A percentile compares a stretch with the other conserved stretches of the same genome.
phyloP scores from a whole-genome alignment of 2,329 filamentous ascomycete genomes.

The Dothideomycetidae sp. region DNA sequence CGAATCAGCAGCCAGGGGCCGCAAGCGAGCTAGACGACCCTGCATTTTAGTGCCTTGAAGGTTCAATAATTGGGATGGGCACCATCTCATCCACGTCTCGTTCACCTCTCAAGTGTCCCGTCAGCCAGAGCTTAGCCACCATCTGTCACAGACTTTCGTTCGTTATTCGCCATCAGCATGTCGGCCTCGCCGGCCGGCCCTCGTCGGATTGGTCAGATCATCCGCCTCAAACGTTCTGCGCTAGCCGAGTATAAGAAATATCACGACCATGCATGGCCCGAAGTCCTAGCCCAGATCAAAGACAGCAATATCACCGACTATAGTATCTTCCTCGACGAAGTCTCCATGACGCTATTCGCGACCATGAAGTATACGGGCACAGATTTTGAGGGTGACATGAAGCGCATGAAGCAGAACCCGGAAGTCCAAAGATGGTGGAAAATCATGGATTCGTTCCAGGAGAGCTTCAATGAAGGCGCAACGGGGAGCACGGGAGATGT shows the following conservation, averaged over 20 bases:
- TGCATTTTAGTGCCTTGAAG: no score
- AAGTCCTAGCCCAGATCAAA: conserved; percentile 61
- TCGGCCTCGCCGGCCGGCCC: conserved; percentile 11
- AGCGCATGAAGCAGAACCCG: conserved; percentile 55
- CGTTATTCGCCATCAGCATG: conserved; percentile 2
- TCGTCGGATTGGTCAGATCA: conserved; percentile 54
- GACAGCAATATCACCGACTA: conserved; percentile 64
- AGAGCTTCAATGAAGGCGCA: conserved; percentile 42
- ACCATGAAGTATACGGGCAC: conserved; percentile 67
- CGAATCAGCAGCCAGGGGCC: no score
- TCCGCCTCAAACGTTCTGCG: conserved; percentile 54
- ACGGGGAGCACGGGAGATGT: conserved; percentile 41
- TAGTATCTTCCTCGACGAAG: conserved; percentile 55
- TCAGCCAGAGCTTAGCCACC: no score
- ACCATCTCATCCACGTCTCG: no score
- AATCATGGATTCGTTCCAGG: conserved; percentile 67
- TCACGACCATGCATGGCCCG: conserved; percentile 62
- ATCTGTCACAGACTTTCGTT: no score
- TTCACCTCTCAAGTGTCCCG: no score
- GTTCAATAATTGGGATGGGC: no score
- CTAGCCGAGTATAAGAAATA: conserved; percentile 58
- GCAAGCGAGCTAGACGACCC: no score
- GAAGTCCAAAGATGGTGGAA: conserved; percentile 67
- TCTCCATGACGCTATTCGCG: conserved; percentile 52
- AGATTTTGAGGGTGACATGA: conserved; percentile 62